Conservation (phyloP, 192 early-diverging fungal genomes). For the Coemansia sp. region DNA sequence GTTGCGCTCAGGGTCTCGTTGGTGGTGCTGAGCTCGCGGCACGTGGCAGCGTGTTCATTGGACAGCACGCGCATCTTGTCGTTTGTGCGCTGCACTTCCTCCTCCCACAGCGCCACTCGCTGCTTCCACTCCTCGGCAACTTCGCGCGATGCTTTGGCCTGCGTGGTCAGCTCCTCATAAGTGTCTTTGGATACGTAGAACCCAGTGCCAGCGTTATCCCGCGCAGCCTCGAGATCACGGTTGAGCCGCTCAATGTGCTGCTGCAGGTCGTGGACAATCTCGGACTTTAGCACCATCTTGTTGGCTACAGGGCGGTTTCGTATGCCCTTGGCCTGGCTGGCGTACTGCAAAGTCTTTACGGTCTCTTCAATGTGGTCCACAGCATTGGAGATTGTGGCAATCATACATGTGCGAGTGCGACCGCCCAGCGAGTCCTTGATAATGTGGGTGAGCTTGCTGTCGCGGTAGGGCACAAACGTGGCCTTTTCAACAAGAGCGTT, state of each 20-base stretch:
- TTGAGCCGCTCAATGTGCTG: constrained; percentile 77
- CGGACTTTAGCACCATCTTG: constrained; percentile 78
- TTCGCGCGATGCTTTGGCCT: constrained; percentile 18
- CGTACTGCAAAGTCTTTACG: constrained; percentile 75
- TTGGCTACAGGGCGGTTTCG: constrained; percentile 76
- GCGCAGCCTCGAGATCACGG: constrained; percentile 73
- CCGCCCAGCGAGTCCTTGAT: constrained; percentile 91
- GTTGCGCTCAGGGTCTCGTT: constrained; percentile 29
- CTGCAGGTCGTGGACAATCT: constrained; percentile 78
- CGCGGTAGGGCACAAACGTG: constrained; percentile 71
- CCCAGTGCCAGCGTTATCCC: constrained; percentile 71
- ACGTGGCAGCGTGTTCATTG: constrained; percentile 13
- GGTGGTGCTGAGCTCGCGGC: constrained; percentile 41
- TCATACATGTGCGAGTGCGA: constrained; percentile 90
- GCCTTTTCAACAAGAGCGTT: constrained; percentile 61
- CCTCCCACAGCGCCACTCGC: constrained; percentile 31
- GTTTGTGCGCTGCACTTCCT: constrained; percentile 16
- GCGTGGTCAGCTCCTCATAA: constrained; percentile 48
- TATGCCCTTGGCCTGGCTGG: constrained; percentile 74
- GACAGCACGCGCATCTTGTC: constrained; percentile 6
- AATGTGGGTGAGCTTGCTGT: constrained; percentile 86
- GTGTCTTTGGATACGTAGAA: constrained; percentile 73
- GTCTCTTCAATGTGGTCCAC: constrained; percentile 68
- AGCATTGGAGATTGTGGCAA: constrained; percentile 88
- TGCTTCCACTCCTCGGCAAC: constrained; percentile 36